These are phyloP conservation scores for Nelumbo lutea DNA, from an alignment of 164 flowering plant genomes.

Conservation along the genomic window DNA sequence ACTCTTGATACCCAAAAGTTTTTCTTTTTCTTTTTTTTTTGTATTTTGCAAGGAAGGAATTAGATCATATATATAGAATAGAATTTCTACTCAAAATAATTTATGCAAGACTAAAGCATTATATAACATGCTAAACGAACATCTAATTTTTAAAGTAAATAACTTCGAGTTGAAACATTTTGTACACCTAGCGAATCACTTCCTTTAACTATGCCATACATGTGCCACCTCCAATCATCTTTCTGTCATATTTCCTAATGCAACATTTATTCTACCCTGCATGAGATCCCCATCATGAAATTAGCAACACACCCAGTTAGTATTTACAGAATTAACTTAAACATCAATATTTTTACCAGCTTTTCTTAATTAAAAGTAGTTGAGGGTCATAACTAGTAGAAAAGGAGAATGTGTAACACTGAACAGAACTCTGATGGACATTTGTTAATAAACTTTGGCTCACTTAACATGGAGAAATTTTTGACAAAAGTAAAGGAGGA, in stretches of 20 bases:
- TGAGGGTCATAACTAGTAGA: background rate
- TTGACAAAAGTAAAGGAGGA: too few relatives aligned
- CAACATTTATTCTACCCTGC: slow-evolving; percentile 99
- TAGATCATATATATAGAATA: too few relatives aligned
- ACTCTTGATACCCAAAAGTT: background rate
- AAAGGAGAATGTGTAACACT: too few relatives aligned
- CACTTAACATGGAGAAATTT: too few relatives aligned
- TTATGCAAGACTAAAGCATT: too few relatives aligned
- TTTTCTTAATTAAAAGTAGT: background rate
- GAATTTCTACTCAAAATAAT: too few relatives aligned
- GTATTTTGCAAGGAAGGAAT: too few relatives aligned
- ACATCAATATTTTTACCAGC: background rate
- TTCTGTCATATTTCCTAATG: slow-evolving; percentile 92
- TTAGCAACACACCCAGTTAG: slow-evolving; percentile 6
- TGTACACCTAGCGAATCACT: slow-evolving; percentile 91
- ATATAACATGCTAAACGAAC: background rate
- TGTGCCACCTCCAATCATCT: slow-evolving; percentile 99
- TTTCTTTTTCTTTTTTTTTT: too few relatives aligned
- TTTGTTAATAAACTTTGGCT: too few relatives aligned
- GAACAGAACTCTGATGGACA: too few relatives aligned
- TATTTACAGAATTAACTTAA: background rate
- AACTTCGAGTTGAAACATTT: background rate
- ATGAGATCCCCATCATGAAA: slow-evolving; percentile 11
- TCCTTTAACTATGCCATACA: slow-evolving; percentile 98
- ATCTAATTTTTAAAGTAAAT: background rate